Conservation (phyloP, 768 basidiomycete species). For the Auriscalpium orientale region DNA sequence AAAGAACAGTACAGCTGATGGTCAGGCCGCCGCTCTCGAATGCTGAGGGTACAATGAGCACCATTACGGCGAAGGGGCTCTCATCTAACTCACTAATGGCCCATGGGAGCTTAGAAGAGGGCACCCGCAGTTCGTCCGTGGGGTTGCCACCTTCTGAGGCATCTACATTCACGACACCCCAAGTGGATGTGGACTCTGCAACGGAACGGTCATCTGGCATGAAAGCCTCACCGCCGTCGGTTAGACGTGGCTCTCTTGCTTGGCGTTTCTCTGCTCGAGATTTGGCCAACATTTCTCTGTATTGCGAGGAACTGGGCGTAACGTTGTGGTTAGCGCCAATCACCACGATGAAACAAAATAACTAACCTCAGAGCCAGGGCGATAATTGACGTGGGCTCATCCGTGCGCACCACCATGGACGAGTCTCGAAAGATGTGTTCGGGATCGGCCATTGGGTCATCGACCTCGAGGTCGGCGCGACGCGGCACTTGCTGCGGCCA, state of each 20-base stretch:
- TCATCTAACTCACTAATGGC: constrained; percentile 53
- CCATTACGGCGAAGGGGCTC: neutral
- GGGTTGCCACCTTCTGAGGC: constrained; percentile 56
- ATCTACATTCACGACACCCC: constrained; percentile 88
- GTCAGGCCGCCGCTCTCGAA: constrained; percentile 86
- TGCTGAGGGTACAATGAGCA: constrained; percentile 36
- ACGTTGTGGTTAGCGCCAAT: too few relatives aligned
- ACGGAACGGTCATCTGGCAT: constrained; percentile 88
- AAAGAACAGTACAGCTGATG: constrained; percentile 91
- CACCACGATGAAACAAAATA: neutral
- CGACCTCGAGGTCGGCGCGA: constrained; percentile 51
- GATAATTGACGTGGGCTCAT: constrained; percentile 97
- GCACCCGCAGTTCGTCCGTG: constrained; percentile 66
- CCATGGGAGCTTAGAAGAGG: constrained; percentile 77
- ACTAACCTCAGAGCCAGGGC: constrained; percentile 85
- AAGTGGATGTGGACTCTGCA: constrained; percentile 80
- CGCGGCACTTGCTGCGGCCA: constrained; percentile 60
- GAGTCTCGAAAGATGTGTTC: constrained; percentile 95
- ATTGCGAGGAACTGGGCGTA: constrained; percentile 60
- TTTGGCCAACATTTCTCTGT: constrained; percentile 71
- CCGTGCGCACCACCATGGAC: constrained; percentile 89
- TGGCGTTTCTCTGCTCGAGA: constrained; percentile 73
- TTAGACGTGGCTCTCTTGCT: constrained; percentile 43
- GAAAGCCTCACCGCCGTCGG: constrained; percentile 73
- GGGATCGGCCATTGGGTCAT: constrained; percentile 66